A percentile compares a stretch with the other conserved stretches of the same genome.
Evolutionary conservation across 352 stramenopile species (phyloP).

Genomic region (Saprolegnia parasitica): DNA sequence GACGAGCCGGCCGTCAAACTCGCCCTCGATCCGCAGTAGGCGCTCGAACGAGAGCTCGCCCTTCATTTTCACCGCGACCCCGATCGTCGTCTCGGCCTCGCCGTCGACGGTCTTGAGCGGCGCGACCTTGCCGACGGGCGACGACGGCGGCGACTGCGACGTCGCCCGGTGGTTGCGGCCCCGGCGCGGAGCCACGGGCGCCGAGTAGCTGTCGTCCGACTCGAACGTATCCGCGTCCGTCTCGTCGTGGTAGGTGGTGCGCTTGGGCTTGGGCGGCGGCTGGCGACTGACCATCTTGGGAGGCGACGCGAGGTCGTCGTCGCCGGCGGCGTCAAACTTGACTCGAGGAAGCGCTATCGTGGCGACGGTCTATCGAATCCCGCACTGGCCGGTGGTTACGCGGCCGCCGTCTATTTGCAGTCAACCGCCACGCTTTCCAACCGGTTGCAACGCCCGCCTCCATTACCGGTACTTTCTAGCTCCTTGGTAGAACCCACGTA

Average conservation of each 20-base stretch:
- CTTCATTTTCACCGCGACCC: constrained; percentile 81
- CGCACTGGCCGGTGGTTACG: no score
- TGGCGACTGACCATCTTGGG: constrained; percentile 35
- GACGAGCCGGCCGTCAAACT: constrained; percentile 85
- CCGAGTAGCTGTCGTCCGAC: constrained; percentile 17
- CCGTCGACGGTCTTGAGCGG: constrained; percentile 57
- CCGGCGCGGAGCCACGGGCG: constrained; percentile 48
- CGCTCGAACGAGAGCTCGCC: constrained; percentile 87
- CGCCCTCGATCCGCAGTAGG: constrained; percentile 83
- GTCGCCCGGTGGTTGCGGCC: constrained; percentile 51
- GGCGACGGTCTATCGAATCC: no score
- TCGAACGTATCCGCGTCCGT: constrained; percentile 52
- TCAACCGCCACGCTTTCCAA: no score
- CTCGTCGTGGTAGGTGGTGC: constrained; percentile 40
- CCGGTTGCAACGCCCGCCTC: no score
- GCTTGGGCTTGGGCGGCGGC: constrained; percentile 67
- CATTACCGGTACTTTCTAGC: no score
- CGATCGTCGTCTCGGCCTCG: constrained; percentile 78
- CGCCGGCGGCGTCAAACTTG: constrained; percentile 28
- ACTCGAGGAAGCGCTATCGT: constrained; percentile 29
- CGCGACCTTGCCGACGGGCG: constrained; percentile 40
- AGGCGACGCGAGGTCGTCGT: background rate
- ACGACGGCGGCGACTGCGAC: constrained; percentile 57
- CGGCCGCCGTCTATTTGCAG: no score
- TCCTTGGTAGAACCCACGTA: no score